These are phyloP conservation scores for Sporisorium sorghi DNA, from an alignment of 1,284 basidiomycete species.

Conservation along the genomic window DNA sequence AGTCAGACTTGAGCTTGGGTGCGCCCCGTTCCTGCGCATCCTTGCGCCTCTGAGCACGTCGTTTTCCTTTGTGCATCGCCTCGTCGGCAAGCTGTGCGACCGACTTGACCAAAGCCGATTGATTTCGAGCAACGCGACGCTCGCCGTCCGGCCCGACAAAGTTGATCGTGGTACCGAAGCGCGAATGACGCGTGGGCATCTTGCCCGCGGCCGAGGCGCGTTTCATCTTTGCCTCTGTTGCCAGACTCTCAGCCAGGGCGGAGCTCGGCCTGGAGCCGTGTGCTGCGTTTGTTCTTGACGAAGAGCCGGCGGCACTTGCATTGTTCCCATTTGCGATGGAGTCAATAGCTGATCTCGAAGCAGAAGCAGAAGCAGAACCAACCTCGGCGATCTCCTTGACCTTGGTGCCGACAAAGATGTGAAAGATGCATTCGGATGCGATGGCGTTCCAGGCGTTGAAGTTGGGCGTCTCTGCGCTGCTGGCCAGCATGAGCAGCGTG, in stretches of 20 bases:
- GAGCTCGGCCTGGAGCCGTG: slow-evolving; percentile 15
- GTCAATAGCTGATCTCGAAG: background rate
- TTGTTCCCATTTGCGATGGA: background rate
- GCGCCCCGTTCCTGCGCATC: slow-evolving; percentile 61
- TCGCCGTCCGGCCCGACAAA: slow-evolving; percentile 61
- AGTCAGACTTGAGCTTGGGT: slow-evolving; percentile 48
- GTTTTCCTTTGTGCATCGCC: slow-evolving; percentile 37
- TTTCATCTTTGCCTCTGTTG: slow-evolving; percentile 54
- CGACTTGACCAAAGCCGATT: slow-evolving; percentile 56
- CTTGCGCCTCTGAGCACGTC: slow-evolving; percentile 49
- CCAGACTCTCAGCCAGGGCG: slow-evolving; percentile 49
- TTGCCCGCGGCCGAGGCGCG: slow-evolving; percentile 28
- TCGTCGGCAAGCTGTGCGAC: slow-evolving; percentile 60
- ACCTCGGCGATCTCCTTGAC: slow-evolving; percentile 43
- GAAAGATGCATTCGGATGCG: slow-evolving; percentile 65
- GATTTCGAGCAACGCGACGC: slow-evolving; percentile 56
- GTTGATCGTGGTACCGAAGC: slow-evolving; percentile 67
- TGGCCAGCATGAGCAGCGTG: slow-evolving; percentile 65
- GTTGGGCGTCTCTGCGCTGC: slow-evolving; percentile 59
- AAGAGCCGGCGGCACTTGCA: background rate
- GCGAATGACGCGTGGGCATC: slow-evolving; percentile 60
- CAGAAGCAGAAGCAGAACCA: slow-evolving; percentile 1
- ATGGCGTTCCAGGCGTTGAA: slow-evolving; percentile 65
- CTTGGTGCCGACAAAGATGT: slow-evolving; percentile 60
- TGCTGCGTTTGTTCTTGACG: slow-evolving; percentile 6